phyloP scores from a whole-genome alignment of 345 rosid species.

The Durio zibethinus region DNA sequence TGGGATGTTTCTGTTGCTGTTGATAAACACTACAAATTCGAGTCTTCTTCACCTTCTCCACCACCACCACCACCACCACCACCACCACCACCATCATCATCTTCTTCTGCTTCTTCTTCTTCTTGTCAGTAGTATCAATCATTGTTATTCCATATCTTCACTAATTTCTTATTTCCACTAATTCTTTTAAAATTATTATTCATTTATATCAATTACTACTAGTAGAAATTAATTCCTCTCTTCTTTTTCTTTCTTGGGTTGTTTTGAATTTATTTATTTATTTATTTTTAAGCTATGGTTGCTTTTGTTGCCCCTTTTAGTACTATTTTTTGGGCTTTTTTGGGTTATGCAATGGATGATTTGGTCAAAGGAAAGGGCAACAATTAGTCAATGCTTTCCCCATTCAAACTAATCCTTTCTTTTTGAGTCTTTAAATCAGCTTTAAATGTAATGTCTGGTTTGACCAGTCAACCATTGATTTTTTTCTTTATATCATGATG shows the following conservation, averaged over 20 bases:
- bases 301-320: background rate
- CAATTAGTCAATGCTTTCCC: conserved; percentile 33
- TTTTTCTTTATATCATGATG: background rate
- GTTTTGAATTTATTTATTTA: background rate
- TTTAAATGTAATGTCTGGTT: conserved; percentile 25
- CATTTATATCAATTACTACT: background rate
- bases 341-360: background rate
- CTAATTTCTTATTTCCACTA: background rate
- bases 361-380: conserved; percentile 28
- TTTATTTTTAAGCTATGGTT: background rate
- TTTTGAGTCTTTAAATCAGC: conserved; percentile 21
- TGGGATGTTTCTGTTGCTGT: conserved; percentile 89
- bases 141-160: background rate
- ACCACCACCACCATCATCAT: too few species aligned
- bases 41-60: conserved; percentile 36
- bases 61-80: too few species aligned
- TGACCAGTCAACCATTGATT: conserved; percentile 43
- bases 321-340: background rate
- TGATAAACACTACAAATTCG: conserved; percentile 82
- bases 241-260: background rate
- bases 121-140: conserved; percentile 2
- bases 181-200: conserved; percentile 13
- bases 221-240: background rate
- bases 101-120: background rate
- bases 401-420: conserved; percentile 29